A percentile compares a stretch with the other conserved stretches of the same genome.
Evolutionary conservation across 2,329 filamentous ascomycete genomes (phyloP).

Genomic region (Fusarium musae): DNA sequence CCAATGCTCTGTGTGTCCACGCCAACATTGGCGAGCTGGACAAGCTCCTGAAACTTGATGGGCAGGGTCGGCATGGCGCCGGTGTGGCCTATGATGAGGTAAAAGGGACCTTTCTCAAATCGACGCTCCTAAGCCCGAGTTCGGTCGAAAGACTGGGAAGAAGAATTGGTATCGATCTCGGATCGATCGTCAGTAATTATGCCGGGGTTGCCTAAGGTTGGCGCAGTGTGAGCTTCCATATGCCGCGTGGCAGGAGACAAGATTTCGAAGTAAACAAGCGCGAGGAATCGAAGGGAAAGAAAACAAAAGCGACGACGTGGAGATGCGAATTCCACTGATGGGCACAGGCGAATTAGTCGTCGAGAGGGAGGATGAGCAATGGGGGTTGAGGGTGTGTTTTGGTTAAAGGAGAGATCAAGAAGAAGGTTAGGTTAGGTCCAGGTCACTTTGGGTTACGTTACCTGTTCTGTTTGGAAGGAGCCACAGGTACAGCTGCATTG

Average conservation of each 20-base stretch:
- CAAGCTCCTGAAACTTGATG: constrained; percentile 93
- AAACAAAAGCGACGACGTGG: constrained; percentile 32
- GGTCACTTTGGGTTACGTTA: constrained; percentile 47
- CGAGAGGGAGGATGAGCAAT: constrained; percentile 34
- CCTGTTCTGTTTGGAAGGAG: constrained; percentile 49
- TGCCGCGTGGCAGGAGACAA: constrained; percentile 47
- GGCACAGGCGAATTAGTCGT: constrained; percentile 43
- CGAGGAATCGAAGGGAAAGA: constrained; percentile 33
- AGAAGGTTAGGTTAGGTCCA: constrained; percentile 16
- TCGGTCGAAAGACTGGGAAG: constrained; percentile 17
- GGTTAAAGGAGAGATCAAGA: constrained; percentile 42
- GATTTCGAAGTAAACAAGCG: constrained; percentile 29
- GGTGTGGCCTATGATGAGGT: constrained; percentile 45
- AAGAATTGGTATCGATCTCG: constrained; percentile 40
- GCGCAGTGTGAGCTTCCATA: constrained; percentile 52
- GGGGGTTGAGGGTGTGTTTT: constrained; percentile 41
- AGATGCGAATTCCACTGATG: constrained; percentile 41
- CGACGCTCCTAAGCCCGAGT: constrained; percentile 41
- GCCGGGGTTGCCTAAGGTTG: constrained; percentile 39
- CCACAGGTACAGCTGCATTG: constrained; percentile 8
- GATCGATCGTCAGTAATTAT: constrained; percentile 40
- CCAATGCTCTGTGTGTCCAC: constrained; percentile 69
- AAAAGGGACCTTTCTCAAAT: constrained; percentile 38
- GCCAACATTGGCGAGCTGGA: constrained; percentile 69
- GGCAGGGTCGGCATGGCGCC: constrained; percentile 75